phyloP scores from a whole-genome alignment of 345 rosid genomes.

The Brassica napus region DNA sequence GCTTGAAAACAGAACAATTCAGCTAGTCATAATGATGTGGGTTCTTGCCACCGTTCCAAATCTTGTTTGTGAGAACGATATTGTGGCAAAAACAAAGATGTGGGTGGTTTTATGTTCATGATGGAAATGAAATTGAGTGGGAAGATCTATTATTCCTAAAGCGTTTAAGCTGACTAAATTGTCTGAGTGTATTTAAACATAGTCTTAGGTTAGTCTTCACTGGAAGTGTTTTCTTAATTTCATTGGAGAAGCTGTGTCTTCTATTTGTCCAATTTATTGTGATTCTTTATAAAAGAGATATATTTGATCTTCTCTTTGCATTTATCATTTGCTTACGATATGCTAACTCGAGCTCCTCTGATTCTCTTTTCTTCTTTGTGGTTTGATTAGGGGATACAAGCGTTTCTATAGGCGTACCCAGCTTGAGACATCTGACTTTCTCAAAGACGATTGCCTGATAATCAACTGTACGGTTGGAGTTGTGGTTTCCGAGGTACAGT shows the following conservation, averaged over 20 bases:
- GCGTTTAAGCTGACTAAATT: not conserved
- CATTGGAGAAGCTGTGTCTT: not conserved
- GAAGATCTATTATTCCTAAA: not conserved
- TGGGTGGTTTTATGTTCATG: constrained; percentile 1
- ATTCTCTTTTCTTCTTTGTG: not conserved
- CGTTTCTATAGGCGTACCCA: constrained; percentile 74
- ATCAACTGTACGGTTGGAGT: constrained; percentile 94
- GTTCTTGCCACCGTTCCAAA: not conserved
- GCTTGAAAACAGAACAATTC: not conserved
- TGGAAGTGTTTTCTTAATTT: not conserved
- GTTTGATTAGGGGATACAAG: constrained; percentile 80
- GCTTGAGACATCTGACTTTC: constrained; percentile 75
- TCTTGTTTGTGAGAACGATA: constrained; percentile 4
- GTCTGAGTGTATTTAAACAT: too few species aligned
- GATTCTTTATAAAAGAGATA: not conserved
- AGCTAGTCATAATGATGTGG: constrained; percentile 8
- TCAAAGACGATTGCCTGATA: constrained; percentile 80
- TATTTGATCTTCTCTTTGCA: not conserved
- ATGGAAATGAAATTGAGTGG: not conserved
- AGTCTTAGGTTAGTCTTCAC: constrained; percentile 8
- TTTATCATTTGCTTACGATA: not conserved
- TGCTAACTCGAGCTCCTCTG: not conserved
- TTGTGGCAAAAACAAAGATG: not conserved
- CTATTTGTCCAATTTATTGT: not conserved
- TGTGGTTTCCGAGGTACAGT: constrained; percentile 70